These are phyloP conservation scores for Penicillium cinerascens DNA, from an alignment of 495 filamentous ascomycete species.

Conservation along the genomic window DNA sequence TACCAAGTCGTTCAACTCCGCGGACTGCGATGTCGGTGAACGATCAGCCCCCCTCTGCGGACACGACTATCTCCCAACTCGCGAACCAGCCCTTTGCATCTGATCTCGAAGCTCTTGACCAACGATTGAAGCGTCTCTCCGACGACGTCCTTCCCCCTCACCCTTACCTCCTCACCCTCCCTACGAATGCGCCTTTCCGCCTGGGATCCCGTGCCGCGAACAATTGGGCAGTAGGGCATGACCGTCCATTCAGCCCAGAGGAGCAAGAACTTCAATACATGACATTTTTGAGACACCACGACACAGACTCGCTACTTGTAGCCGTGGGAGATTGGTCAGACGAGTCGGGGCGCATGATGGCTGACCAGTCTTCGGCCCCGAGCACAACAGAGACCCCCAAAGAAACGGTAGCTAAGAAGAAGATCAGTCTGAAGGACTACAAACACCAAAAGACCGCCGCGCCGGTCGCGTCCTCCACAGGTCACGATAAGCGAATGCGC, in stretches of 20 bases:
- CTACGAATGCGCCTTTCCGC: slow-evolving; percentile 42
- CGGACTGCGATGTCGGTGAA: slow-evolving; percentile 49
- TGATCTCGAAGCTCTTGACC: slow-evolving; percentile 36
- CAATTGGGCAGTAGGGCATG: slow-evolving; percentile 50
- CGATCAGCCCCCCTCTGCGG: slow-evolving; percentile 31
- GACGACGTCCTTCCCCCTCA: slow-evolving; percentile 46
- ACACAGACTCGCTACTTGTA: slow-evolving; percentile 44
- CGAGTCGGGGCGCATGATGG: slow-evolving; percentile 45
- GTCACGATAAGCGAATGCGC: slow-evolving; percentile 19
- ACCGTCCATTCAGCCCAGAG: slow-evolving; percentile 43
- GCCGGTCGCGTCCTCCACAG: slow-evolving; percentile 16
- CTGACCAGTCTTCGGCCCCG: slow-evolving; percentile 33
- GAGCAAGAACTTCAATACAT: slow-evolving; percentile 54
- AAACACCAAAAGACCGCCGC: slow-evolving; percentile 42
- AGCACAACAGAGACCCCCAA: slow-evolving; percentile 29
- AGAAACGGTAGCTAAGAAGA: slow-evolving; percentile 38
- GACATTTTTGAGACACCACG: slow-evolving; percentile 50
- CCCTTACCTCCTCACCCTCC: slow-evolving; percentile 49
- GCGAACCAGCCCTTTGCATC: slow-evolving; percentile 17
- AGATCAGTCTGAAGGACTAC: slow-evolving; percentile 51
- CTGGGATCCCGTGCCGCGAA: slow-evolving; percentile 36
- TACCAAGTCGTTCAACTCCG: slow-evolving; percentile 17
- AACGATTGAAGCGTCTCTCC: slow-evolving; percentile 40
- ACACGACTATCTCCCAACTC: slow-evolving; percentile 23
- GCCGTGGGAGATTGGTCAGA: slow-evolving; percentile 54